Evolutionary conservation across 257 asterid species (phyloP).

Genomic region (Scutellaria galericulata): DNA sequence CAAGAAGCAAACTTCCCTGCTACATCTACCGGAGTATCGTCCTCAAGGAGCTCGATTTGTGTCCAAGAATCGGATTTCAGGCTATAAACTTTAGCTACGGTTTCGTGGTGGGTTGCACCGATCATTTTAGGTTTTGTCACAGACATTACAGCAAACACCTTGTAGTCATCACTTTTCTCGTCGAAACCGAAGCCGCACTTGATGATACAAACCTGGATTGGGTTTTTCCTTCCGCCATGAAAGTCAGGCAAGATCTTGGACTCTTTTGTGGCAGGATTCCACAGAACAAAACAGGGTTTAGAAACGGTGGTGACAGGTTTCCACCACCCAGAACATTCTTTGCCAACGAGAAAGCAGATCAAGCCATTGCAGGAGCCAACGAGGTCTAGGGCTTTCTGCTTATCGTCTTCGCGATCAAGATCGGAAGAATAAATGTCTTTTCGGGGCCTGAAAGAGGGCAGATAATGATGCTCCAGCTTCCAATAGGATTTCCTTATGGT

Average conservation of each 20-base stretch:
- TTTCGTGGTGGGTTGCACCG: not conserved
- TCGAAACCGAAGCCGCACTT: constrained; percentile 30
- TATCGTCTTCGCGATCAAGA: not conserved
- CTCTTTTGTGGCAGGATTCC: constrained; percentile 17
- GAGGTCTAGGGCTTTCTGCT: not conserved
- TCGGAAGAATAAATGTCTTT: not conserved
- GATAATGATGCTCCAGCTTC: constrained; percentile 12
- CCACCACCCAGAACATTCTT: not conserved
- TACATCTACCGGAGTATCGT: not conserved
- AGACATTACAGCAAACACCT: constrained; percentile 22
- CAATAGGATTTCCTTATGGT: not conserved
- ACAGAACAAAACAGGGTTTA: not conserved
- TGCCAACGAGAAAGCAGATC: not conserved
- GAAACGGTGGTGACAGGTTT: not conserved
- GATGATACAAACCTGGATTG: not conserved
- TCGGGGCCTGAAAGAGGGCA: constrained; percentile 23
- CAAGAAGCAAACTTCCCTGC: constrained; percentile 41
- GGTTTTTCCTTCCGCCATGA: no score
- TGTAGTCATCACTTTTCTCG: constrained; percentile 22
- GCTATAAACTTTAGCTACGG: constrained; percentile 45
- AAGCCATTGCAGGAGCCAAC: constrained; percentile 49
- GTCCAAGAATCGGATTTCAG: constrained; percentile 45
- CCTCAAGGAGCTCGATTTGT: constrained; percentile 17
- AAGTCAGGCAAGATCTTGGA: not conserved
- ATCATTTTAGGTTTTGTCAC: not conserved